These are phyloP conservation scores for Dipodascus geniculatus DNA, from an alignment of 805 yeast genomes.

Conservation along the genomic window DNA sequence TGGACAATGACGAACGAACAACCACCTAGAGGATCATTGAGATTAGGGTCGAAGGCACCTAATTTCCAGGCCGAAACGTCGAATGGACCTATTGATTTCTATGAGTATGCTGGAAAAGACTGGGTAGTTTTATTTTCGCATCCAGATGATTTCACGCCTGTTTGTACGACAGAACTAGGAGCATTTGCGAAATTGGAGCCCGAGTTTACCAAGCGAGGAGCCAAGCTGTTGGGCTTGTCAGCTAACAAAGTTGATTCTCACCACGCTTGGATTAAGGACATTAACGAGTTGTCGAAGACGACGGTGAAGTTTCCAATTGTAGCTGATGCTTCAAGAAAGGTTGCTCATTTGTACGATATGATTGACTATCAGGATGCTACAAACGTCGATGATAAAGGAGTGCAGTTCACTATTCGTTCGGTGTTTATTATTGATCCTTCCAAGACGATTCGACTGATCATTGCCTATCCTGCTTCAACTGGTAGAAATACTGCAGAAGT, in stretches of 20 bases:
- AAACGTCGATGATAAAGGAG: slow-evolving; percentile 58
- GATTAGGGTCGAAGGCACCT: slow-evolving; percentile 85
- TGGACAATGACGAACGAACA: no score
- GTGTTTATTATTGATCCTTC: slow-evolving; percentile 87
- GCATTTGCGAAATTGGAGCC: slow-evolving; percentile 89
- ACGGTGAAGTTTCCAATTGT: slow-evolving; percentile 79
- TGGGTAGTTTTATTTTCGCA: slow-evolving; percentile 90
- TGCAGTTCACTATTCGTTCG: slow-evolving; percentile 84
- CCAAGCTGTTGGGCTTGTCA: slow-evolving; percentile 81
- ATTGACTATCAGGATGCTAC: slow-evolving; percentile 78
- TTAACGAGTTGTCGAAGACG: slow-evolving; percentile 73
- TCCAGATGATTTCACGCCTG: slow-evolving; percentile 96
- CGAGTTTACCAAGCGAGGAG: slow-evolving; percentile 77
- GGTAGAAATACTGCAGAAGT: slow-evolving; percentile 96
- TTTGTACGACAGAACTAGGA: slow-evolving; percentile 92
- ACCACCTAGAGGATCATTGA: slow-evolving; percentile 28
- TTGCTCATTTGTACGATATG: slow-evolving; percentile 76
- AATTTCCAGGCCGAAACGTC: slow-evolving; percentile 79
- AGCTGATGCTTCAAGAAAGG: slow-evolving; percentile 78
- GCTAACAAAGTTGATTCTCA: slow-evolving; percentile 80
- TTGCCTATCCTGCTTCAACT: slow-evolving; percentile 87
- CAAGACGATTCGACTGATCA: slow-evolving; percentile 77
- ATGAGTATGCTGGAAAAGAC: slow-evolving; percentile 70
- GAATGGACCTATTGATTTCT: slow-evolving; percentile 74
- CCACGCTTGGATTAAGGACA: slow-evolving; percentile 85